Conservation (phyloP, 2,329 filamentous ascomycete species). For the Alternaria sp. region DNA sequence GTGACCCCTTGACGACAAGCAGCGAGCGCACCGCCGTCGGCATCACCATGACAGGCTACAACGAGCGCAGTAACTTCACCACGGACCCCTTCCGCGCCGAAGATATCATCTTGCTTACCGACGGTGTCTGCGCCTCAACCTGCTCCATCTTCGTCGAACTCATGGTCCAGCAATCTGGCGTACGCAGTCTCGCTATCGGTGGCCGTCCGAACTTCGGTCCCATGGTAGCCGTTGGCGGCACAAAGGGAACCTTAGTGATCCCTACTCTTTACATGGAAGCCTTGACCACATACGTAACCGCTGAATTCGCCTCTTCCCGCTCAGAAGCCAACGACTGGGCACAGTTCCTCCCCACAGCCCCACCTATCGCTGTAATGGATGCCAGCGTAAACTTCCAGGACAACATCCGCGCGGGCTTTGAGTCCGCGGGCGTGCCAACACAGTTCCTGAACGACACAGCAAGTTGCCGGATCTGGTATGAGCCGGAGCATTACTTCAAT, state of each 20-base stretch:
- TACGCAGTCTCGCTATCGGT: conserved; percentile 52
- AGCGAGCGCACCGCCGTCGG: conserved; percentile 35
- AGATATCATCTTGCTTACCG: conserved; percentile 50
- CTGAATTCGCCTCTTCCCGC: conserved; percentile 21
- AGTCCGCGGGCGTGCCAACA: conserved; percentile 51
- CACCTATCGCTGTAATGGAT: conserved; percentile 27
- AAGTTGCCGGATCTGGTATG: conserved; percentile 67
- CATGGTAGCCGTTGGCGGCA: conserved; percentile 54
- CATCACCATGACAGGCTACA: conserved; percentile 40
- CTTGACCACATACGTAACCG: conserved; percentile 25
- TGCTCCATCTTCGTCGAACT: conserved; percentile 56
- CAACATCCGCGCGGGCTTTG: conserved; percentile 43
- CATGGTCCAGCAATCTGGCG: conserved; percentile 52
- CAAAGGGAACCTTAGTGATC: conserved; percentile 51
- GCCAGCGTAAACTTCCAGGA: conserved; percentile 49
- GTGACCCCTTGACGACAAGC: conserved; percentile 41
- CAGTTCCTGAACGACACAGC: conserved; percentile 69
- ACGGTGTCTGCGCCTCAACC: conserved; percentile 55
- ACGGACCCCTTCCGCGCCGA: conserved; percentile 45
- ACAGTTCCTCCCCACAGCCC: conserved; percentile 28
- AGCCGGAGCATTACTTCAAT: conserved; percentile 59
- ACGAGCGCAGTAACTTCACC: conserved; percentile 32
- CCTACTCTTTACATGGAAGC: conserved; percentile 29
- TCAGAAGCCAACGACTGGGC: conserved; percentile 27
- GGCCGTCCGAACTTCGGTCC: conserved; percentile 50